Evolutionary conservation across 495 filamentous ascomycete species (phyloP), one percentile per base, ranked within the genome.

Genomic region (Penicillium roqueforti): DNA sequence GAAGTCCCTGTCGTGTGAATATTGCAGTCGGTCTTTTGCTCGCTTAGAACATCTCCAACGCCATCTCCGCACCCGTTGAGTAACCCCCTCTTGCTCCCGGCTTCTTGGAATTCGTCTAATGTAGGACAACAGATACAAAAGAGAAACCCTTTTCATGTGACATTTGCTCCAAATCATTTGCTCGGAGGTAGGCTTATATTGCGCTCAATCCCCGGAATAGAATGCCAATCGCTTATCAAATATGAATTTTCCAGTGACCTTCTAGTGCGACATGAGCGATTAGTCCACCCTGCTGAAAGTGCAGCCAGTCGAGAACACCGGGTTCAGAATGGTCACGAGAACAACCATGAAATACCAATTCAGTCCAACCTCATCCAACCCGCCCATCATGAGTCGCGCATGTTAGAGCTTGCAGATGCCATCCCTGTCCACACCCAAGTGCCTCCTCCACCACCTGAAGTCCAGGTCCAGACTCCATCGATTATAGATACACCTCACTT

Each of bases 201-300:
- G 13, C 29, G 44, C 47, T 45, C 34, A 20, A 36, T 20, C 25
- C 49, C 47, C 47, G 38, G 34, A 45, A 42, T 41, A 36, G 28
- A 48, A 42, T 42, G 38, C 43, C 59, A 58, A 56, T 57, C 53
- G 65, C 67, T 75, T 52, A 71, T 44, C 41, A 44, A 44, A 44
- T 60, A 55, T 39, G 23, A 31, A 46, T 47, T 62, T 43, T 23
- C 4, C 58, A 86, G 85, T 65, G 84, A 87, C 67, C 78, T 87
- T 40, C 77, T 88, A 63, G 82, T 86, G 63, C 82, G 85, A 62
- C 85, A 88, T 76, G 82, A 86, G 69, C 85, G 84, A 71, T 78
- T 87, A 70, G 84, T 87, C 59, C 85, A 88, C 69, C 80, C 83
- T 59, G 81, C 82, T 61, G 83, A 86, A 58, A 66, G 61, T 45